phyloP scores from a whole-genome alignment of 306 rosid genomes.

The Trichosanthes truncata region DNA sequence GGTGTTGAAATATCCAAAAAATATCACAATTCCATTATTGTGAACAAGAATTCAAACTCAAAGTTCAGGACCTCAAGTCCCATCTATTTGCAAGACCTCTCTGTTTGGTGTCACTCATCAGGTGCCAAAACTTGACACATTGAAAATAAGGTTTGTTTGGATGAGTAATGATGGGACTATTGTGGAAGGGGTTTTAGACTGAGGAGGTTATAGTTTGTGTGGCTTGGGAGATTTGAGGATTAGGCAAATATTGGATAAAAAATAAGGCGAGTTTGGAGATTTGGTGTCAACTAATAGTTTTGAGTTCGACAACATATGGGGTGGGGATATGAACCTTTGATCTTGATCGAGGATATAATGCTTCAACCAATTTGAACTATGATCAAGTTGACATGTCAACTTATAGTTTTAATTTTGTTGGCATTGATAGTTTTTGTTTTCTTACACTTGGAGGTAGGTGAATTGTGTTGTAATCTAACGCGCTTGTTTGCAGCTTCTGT shows the following conservation, averaged over 20 bases:
- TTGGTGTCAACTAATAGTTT: not conserved
- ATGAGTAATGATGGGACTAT: not conserved
- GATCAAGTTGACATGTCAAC: not conserved
- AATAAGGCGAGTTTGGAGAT: not conserved
- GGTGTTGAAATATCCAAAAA: not conserved
- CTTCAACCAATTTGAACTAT: not conserved
- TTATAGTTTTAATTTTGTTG: not conserved
- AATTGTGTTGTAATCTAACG: not conserved
- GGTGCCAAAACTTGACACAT: not conserved
- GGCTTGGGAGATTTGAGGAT: not conserved
- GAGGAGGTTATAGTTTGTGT: not conserved
- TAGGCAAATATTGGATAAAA: not conserved
- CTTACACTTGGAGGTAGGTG: not conserved
- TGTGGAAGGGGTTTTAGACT: too few relatives aligned
- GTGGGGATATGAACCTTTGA: not conserved
- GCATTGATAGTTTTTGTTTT: not conserved
- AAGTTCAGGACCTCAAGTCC: not conserved
- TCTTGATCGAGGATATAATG: not conserved
- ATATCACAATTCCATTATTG: not conserved
- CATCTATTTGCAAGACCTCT: not conserved
- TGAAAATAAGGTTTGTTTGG: not conserved
- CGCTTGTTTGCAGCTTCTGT: slow-evolving; percentile 42
- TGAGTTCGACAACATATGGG: not conserved
- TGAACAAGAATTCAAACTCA: not conserved
- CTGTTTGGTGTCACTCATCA: not conserved